Base-by-base conservation (phyloP, 768 basidiomycete genomes). In the Cyclocybe aegerita region DNA sequence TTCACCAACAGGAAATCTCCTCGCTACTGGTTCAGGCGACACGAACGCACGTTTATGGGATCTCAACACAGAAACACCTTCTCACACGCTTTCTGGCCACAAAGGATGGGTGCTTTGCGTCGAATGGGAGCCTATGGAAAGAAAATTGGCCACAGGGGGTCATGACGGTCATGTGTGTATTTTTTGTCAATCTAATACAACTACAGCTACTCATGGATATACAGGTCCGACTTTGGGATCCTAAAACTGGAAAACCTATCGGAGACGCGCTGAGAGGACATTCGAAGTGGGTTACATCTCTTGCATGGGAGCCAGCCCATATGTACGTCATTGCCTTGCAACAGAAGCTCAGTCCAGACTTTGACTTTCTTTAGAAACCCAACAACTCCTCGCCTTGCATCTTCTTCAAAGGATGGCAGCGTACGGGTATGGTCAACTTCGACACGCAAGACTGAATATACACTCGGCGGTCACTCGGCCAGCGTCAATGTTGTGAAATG, bases 271-370 rank as follows among this genome's bases (percentile, higher is more conserved):
- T 98, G 57, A 90, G 85, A 61, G 96, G 97, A 0, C 97, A 99
- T 62, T 78, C 90, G 29, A 98, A 98, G 73, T 98, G 95, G 93
- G 86, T 98, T 51, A 98, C 89, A 3, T 90, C 90, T 11, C 78
- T 99, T 16, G 81, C 93, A 34, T 98, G 95, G 93, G 97, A 98
- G 65, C 96, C 97, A 4, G 85, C 94, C 41, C 96, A 98, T 67
- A 74, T 97, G 87, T 93, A 59, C 57, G 85, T 70, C 34, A 29
- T 14, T 34, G 11, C 17, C 11, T 16, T 12, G 14, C 32, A n/a
- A 4, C 16, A 33, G 4, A 33, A n/a, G 2, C n/a, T n/a, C 6
- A 1, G 23, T 9, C 32, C 42, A 31, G 15, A 6, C 8, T n/a
- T 16, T 14, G 11, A n/a, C 11, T n/a, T 32, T 15, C 9, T 46